These are phyloP conservation scores for Xylona heveae DNA, from an alignment of 495 filamentous ascomycete species.

Conservation along the genomic window DNA sequence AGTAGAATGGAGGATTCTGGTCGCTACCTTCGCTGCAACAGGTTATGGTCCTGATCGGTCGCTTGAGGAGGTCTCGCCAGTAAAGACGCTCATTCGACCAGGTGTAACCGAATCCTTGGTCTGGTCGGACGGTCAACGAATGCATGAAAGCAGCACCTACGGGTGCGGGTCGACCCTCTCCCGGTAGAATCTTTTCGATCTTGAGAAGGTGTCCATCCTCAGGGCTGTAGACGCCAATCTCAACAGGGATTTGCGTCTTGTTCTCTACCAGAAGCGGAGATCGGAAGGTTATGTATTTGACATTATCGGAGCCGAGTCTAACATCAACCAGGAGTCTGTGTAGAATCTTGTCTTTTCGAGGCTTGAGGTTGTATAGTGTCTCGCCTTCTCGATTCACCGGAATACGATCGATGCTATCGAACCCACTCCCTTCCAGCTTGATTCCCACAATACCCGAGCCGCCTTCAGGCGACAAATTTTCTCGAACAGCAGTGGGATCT, in stretches of 20 bases:
- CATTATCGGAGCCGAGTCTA: slow-evolving; percentile 71
- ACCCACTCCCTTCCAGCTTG: slow-evolving; percentile 77
- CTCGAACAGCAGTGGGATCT: slow-evolving; percentile 81
- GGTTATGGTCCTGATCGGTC: slow-evolving; percentile 63
- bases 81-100: slow-evolving; percentile 79
- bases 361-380: slow-evolving; percentile 62
- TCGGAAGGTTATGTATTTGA: slow-evolving; percentile 93
- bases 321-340: slow-evolving; percentile 88
- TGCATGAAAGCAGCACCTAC: slow-evolving; percentile 85
- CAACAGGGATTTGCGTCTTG: slow-evolving; percentile 87
- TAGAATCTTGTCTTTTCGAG: slow-evolving; percentile 60
- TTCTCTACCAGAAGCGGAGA: slow-evolving; percentile 96
- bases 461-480: slow-evolving; percentile 69
- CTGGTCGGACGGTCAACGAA: slow-evolving; percentile 74
- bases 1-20: slow-evolving; percentile 69
- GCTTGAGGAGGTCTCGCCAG: slow-evolving; percentile 78
- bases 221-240: slow-evolving; percentile 80
- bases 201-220: slow-evolving; percentile 81
- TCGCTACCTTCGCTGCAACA: slow-evolving; percentile 70
- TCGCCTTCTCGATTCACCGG: slow-evolving; percentile 88
- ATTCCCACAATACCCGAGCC: slow-evolving; percentile 57
- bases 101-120: slow-evolving; percentile 88
- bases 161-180: slow-evolving; percentile 75
- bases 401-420: slow-evolving; percentile 74
- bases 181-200: slow-evolving; percentile 92